These are phyloP conservation scores for Eucalyptus decipiens DNA, from an alignment of 345 rosid genomes.

Conservation along the genomic window DNA sequence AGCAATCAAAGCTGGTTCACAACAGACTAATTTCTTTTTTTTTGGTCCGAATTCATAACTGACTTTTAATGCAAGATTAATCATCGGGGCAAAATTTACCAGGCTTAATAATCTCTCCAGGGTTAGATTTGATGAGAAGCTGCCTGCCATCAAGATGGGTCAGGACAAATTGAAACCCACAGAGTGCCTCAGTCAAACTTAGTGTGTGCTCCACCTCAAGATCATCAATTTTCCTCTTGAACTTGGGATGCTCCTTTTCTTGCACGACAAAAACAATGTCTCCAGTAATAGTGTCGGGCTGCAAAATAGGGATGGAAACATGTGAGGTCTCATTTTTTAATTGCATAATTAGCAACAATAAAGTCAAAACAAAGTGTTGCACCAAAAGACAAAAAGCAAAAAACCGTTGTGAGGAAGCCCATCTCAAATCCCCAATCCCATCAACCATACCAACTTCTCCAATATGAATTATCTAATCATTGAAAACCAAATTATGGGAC, in stretches of 20 bases:
- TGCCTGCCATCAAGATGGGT: constrained; percentile 80
- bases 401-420: not conserved
- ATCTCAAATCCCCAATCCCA: not conserved
- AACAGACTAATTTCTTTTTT: not conserved
- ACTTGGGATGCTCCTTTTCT: constrained; percentile 75
- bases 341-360: not conserved
- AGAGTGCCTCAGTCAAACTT: constrained; percentile 74
- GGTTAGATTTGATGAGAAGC: constrained; percentile 77
- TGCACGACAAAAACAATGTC: constrained; percentile 76
- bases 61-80: no score
- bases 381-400: not conserved
- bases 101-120: constrained; percentile 85
- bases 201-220: constrained; percentile 67
- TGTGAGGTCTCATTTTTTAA: not conserved
- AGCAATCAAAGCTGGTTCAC: not conserved
- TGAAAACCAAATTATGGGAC: not conserved
- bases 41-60: not conserved
- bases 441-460: not conserved
- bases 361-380: not conserved
- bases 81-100: constrained; percentile 14
- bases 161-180: constrained; percentile 75
- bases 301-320: constrained; percentile 1
- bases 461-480: not conserved
- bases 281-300: constrained; percentile 92
- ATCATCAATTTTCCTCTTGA: constrained; percentile 81